Conservation (phyloP, 2,329 filamentous ascomycete species). For the Annulohypoxylon truncatum region DNA sequence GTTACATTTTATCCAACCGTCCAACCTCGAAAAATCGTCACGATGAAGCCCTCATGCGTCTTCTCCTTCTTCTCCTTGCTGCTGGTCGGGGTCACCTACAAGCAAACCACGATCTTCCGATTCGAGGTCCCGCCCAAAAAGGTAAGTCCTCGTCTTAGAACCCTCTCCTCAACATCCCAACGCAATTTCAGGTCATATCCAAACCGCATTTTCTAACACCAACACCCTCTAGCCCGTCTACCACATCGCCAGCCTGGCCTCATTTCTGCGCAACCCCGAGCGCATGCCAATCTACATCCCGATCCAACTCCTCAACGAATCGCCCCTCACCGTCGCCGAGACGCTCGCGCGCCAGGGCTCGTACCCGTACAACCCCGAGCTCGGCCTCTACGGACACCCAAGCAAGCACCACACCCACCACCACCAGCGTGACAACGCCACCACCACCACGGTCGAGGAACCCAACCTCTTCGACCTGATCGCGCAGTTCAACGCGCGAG, state of each 20-base stretch:
- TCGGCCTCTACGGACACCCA: neutral
- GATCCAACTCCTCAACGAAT: neutral
- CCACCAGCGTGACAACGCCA: neutral
- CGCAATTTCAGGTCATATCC: neutral
- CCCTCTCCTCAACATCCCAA: neutral
- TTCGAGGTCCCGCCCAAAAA: neutral
- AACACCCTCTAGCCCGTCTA: too few relatives aligned
- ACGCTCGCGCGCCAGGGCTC: neutral
- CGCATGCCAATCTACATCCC: neutral
- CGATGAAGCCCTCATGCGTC: neutral
- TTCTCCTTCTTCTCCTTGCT: neutral
- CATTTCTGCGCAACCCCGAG: neutral
- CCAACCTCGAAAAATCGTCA: neutral
- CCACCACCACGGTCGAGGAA: neutral
- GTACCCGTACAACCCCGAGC: neutral
- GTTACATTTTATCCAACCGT: neutral
- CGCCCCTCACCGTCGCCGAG: neutral
- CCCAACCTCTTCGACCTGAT: neutral
- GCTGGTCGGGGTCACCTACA: neutral
- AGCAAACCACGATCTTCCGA: neutral
- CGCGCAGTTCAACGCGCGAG: neutral
- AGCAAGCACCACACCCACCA: neutral
- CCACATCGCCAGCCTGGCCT: neutral
- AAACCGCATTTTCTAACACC: neutral
- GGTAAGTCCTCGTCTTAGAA: neutral